Base-by-base conservation (phyloP, 2,329 filamentous ascomycete genomes). In the Thermoascus crustaceus region DNA sequence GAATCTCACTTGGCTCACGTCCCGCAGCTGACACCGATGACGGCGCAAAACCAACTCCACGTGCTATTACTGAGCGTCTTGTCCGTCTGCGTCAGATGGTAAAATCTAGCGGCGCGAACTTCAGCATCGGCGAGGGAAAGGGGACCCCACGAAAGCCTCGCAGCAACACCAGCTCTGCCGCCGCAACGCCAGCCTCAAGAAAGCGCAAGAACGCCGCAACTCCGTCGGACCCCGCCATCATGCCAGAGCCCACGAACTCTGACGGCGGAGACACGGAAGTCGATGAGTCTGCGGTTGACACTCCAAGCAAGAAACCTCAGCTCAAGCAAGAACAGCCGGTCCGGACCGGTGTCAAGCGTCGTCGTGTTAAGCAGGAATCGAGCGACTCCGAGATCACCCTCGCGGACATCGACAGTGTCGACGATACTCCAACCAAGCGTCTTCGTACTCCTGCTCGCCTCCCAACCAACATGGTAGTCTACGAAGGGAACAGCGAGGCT, bases 51-150 rank as follows among this genome's bases (percentile, higher is more conserved):
- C 62, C 60, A 0, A 65, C 61, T n/a, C 45, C 59, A 0, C 55
- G 61, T 4, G 63, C 63, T 4, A 62, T 66, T 34, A 50, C 46
- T 3, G 61, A 66, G 34, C 55, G 60, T 3, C 46, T 66, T 1
- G 38, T 49, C 5, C 55, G 51, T n/a, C 61, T 66, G 35, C 57
- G 57, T 17, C 41, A 50, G 3, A 35, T 38, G 0, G 43, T 41
- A 13, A 52, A 47, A n/a, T 31, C 38, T 8, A 26, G 33, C 4
- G 33, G 29, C 0, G 44, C 45, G 6, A 37, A 39, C 21, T 46
- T 50, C 37, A 42, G 31, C 30, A 49, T 47, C 22, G 40, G 43
- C 5, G 45, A 38, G 9, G 44, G 38, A 19, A 45, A 38, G 14
- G 32, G n/a, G n/a, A n/a, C n/a, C n/a, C n/a, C n/a, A n/a, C n/a